Base-by-base conservation (phyloP, 2,329 filamentous ascomycete genomes). In the Pleoardoris graminearum region DNA sequence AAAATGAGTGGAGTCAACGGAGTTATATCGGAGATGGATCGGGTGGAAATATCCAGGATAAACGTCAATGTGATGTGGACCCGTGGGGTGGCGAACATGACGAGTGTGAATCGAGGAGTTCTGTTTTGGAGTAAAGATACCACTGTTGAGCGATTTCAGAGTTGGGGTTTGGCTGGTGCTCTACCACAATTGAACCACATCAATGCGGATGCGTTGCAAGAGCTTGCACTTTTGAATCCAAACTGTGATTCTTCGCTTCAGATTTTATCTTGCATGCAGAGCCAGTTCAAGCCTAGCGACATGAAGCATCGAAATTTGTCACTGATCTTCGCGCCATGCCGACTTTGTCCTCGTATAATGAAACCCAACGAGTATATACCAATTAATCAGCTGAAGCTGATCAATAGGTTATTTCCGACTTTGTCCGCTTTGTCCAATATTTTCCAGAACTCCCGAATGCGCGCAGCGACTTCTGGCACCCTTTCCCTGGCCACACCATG, bases 401-500 rank as follows among this genome's bases (percentile, higher is more conserved):
- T n/a, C n/a, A n/a, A n/a, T n/a, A n/a, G n/a, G n/a, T n/a, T n/a
- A n/a, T n/a, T n/a, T n/a, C n/a, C n/a, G n/a, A n/a, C n/a, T n/a
- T n/a, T n/a, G n/a, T n/a, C n/a, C n/a, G n/a, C n/a, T n/a, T n/a
- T n/a, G 29, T 11, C 19, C 21, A 50, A 19, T 21, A 17, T 30
- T 16, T 23, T 30, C 72, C 62, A 73, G 49, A 75, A 74, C 5
- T 55, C 30, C 4, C 54, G 57, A 17, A 77, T 72, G 0, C 64
- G 42, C 8, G 21, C 37, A 8, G 70, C 68, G n/a, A 78, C 75
- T 55, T 77, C 73, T 0, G 50, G 44, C 23, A 69, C 73, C 25
- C 51, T 67, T 42, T 76, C 62, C 38, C 75, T 67, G 0, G 77
- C 73, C 38, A 79, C 68, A 2, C 51, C 69, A 73, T 79, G 77